Conservation (phyloP, 495 filamentous ascomycete species). For the Aspergillus haitiensis region DNA sequence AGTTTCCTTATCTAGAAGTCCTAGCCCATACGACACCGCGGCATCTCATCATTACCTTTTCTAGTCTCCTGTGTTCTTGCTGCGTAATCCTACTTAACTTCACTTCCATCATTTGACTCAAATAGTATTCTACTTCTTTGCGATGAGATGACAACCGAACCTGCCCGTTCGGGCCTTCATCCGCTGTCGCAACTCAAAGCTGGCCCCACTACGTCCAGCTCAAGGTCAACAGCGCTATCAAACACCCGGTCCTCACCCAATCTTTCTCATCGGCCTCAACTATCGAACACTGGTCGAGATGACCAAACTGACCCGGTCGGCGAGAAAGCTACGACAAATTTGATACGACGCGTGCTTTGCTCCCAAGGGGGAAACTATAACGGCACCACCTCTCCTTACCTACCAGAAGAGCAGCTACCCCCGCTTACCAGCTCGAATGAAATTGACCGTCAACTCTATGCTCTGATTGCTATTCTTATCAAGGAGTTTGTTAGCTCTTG, state of each 20-base stretch:
- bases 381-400: conserved; percentile 42
- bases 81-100: conserved; percentile 9
- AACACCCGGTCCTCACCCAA: conserved; percentile 33
- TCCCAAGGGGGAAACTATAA: conserved; percentile 47
- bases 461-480: conserved; percentile 81
- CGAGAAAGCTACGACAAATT: conserved; percentile 57
- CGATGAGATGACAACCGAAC: conserved; percentile 48
- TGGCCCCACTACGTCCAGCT: conserved; percentile 51
- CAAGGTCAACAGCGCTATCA: conserved; percentile 36
- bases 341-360: conserved; percentile 69
- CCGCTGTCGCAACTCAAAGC: conserved; percentile 52
- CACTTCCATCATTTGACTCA: conserved; percentile 2
- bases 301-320: conserved; percentile 42
- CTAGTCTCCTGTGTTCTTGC: neutral
- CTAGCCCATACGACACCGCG: conserved; percentile 1
- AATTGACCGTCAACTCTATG: conserved; percentile 89
- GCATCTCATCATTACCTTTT: conserved; percentile 23
- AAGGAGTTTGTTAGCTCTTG: conserved; percentile 87
- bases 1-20: conserved; percentile 26
- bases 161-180: conserved; percentile 41
- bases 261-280: conserved; percentile 37
- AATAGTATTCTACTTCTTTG: conserved; percentile 31
- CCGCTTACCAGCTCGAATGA: conserved; percentile 91
- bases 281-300: conserved; percentile 29
- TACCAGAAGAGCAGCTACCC: conserved; percentile 79